Percentiles rank a stretch among this genome's conserved stretches.
Evolutionary conservation across 345 rosid genomes (phyloP).

Genomic region (Moricandia moricandioides): DNA sequence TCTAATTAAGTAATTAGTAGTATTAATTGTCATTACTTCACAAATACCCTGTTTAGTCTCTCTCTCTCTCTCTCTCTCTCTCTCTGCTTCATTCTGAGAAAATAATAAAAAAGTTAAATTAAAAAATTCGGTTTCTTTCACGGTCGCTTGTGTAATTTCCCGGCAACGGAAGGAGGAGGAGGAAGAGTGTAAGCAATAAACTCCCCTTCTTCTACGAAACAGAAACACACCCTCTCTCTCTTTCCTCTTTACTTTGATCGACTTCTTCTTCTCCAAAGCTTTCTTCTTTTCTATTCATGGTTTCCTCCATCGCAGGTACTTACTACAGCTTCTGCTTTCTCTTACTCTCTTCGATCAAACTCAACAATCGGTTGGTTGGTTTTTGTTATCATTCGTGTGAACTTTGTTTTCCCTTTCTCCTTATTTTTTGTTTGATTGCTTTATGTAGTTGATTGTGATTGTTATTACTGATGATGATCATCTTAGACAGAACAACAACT

Average conservation of each 20-base stretch:
- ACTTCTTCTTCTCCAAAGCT: slow-evolving; percentile 15
- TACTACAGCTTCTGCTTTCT: neutral
- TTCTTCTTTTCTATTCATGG: slow-evolving; percentile 17
- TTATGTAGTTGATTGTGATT: slow-evolving; percentile 24
- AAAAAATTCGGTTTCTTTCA: slow-evolving; percentile 6
- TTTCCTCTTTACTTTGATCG: slow-evolving; percentile 21
- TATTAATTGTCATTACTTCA: slow-evolving; percentile 21
- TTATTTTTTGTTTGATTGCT: neutral
- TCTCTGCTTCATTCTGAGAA: slow-evolving; percentile 7
- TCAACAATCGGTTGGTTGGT: slow-evolving; percentile 18
- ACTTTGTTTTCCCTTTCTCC: neutral
- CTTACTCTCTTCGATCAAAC: neutral
- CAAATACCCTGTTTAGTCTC: slow-evolving; percentile 33
- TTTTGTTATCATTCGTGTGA: neutral
- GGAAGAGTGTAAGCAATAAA: slow-evolving; percentile 83
- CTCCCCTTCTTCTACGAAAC: slow-evolving; percentile 80
- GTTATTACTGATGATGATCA: slow-evolving; percentile 6
- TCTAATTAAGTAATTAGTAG: neutral
- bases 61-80: neutral
- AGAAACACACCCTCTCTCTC: slow-evolving; percentile 32
- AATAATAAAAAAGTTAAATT: neutral
- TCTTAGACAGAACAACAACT: neutral
- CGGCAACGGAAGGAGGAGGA: slow-evolving; percentile 81
- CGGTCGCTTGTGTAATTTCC: slow-evolving; percentile 46
- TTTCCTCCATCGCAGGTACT: slow-evolving; percentile 32